phyloP scores from a whole-genome alignment of 2,329 filamentous ascomycete genomes.

The Periconia sp. region DNA sequence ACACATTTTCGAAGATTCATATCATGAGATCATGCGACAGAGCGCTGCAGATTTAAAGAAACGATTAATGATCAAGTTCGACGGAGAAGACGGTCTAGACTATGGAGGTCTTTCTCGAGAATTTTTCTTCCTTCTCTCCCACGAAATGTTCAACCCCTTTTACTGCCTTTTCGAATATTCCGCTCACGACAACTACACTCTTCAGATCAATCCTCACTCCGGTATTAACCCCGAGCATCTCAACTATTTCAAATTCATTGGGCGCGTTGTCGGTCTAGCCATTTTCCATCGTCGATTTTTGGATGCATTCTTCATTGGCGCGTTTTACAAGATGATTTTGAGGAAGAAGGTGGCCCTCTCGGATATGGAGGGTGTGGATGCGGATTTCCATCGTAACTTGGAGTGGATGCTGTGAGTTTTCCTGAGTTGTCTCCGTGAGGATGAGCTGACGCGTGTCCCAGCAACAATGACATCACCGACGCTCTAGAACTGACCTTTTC shows the following conservation, averaged over 20 bases:
- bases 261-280: slow-evolving; percentile 91
- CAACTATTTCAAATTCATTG: slow-evolving; percentile 99
- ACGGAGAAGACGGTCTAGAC: slow-evolving; percentile 96
- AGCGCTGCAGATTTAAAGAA: slow-evolving; percentile 97
- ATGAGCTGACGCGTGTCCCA: slow-evolving; percentile 29
- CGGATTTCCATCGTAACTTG: slow-evolving; percentile 94
- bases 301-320: slow-evolving; percentile 98
- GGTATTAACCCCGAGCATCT: slow-evolving; percentile 99
- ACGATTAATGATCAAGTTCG: slow-evolving; percentile 98
- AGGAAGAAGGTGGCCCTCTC: slow-evolving; percentile 89
- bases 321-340: slow-evolving; percentile 99
- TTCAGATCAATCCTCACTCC: slow-evolving; percentile 99
- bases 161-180: slow-evolving; percentile 99
- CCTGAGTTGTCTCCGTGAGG: slow-evolving; percentile 46
- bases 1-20: slow-evolving; percentile 98
- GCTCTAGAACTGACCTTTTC: slow-evolving; percentile 96
- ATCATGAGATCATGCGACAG: slow-evolving; percentile 97
- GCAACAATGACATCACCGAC: slow-evolving; percentile 93
- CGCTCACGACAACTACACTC: slow-evolving; percentile 98
- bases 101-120: slow-evolving; percentile 96
- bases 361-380: slow-evolving; percentile 99
- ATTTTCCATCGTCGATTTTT: slow-evolving; percentile 98
- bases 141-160: slow-evolving; percentile 99
- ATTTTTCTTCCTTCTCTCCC: slow-evolving; percentile 98
- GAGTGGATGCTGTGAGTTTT: slow-evolving; percentile 83